Percentiles rank a stretch among this genome's conserved stretches.
Evolutionary conservation across 257 asterid species (phyloP).

Genomic region (Fraxinus anomala): DNA sequence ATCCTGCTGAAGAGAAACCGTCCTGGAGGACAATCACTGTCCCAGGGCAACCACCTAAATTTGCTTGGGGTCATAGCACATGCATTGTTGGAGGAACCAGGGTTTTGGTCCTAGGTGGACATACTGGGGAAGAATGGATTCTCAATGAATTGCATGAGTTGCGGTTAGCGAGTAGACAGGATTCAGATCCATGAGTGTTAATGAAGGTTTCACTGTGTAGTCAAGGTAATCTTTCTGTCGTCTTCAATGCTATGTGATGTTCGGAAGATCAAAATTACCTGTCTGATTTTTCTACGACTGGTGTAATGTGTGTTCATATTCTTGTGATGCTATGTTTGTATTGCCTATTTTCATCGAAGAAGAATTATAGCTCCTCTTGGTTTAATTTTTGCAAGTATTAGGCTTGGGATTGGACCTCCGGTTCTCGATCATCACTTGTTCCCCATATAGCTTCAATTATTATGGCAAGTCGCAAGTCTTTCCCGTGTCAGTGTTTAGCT

Average conservation of each 20-base stretch:
- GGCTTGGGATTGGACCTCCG: not conserved
- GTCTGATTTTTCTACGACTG: constrained; percentile 10
- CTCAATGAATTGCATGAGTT: constrained; percentile 75
- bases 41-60: constrained; percentile 82
- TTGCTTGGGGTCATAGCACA: constrained; percentile 92
- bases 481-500: no score
- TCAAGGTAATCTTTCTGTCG: not conserved
- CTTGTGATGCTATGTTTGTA: constrained; percentile 25
- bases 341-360: constrained; percentile 10
- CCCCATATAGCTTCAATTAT: no score
- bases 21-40: constrained; percentile 74
- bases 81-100: constrained; percentile 89
- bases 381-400: not conserved
- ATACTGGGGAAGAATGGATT: constrained; percentile 89
- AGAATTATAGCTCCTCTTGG: constrained; percentile 3
- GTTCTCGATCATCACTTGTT: no score
- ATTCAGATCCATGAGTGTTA: constrained; percentile 46
- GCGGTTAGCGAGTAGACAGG: constrained; percentile 81
- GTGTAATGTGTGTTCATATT: constrained; percentile 23
- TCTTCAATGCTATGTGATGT: constrained; percentile 8
- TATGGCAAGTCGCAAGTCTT: no score
- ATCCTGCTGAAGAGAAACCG: constrained; percentile 79
- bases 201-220: not conserved
- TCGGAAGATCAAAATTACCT: not conserved
- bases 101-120: constrained; percentile 85